These are phyloP conservation scores for Ogataea neopini DNA, from an alignment of 805 yeast genomes.

Conservation along the genomic window DNA sequence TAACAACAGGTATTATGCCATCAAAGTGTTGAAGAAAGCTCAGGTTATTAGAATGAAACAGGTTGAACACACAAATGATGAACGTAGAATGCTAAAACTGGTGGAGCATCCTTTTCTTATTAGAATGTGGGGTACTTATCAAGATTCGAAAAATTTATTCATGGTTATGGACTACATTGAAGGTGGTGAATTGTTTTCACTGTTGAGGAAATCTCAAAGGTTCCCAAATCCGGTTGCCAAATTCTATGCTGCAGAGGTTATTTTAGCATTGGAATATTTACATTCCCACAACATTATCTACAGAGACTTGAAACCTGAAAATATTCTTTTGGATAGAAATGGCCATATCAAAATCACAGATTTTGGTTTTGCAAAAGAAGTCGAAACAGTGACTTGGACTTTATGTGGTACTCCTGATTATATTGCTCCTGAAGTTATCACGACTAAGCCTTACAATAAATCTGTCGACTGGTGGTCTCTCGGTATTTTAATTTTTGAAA, in stretches of 20 bases:
- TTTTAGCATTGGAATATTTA: constrained; percentile 56
- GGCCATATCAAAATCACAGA: constrained; percentile 64
- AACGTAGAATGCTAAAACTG: constrained; percentile 56
- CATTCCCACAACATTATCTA: constrained; percentile 60
- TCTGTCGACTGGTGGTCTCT: constrained; percentile 69
- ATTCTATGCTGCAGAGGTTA: constrained; percentile 64
- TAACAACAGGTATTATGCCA: constrained; percentile 60
- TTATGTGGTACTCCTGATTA: constrained; percentile 67
- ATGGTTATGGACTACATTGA: constrained; percentile 70
- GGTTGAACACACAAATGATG: constrained; percentile 65
- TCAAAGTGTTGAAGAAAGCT: constrained; percentile 57
- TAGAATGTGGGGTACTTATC: constrained; percentile 67
- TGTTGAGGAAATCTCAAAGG: constrained; percentile 56
- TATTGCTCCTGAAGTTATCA: constrained; percentile 64
- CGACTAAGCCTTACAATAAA: constrained; percentile 62
- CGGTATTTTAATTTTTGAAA: constrained; percentile 60
- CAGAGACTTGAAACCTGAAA: constrained; percentile 63
- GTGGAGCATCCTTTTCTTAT: constrained; percentile 63
- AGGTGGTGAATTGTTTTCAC: constrained; percentile 60
- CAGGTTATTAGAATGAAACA: constrained; percentile 63
- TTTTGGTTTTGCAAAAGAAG: constrained; percentile 66
- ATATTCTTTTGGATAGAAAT: constrained; percentile 56
- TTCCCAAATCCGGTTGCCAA: constrained; percentile 66
- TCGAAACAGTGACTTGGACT: constrained; percentile 58
- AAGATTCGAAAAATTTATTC: constrained; percentile 55